Base-by-base conservation (phyloP, 1,284 basidiomycete genomes). In the Cutaneotrichosporon mucoides region DNA sequence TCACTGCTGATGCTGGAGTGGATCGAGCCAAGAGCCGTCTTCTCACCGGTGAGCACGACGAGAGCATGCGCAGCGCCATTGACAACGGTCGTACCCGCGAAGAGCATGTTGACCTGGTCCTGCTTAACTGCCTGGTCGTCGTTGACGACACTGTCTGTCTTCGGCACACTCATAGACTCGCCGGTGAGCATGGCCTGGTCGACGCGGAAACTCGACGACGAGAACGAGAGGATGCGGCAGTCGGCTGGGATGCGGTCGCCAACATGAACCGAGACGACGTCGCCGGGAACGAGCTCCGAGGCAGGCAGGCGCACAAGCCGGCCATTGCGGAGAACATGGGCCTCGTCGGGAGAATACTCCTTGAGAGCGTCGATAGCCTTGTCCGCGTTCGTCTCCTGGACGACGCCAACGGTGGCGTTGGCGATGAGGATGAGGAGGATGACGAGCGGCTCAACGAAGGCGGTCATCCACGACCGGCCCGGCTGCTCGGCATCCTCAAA, bases 101-200 rank as follows among this genome's bases (percentile, higher is more conserved):
- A 96, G 12, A 96, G 80, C 78, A 94, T 95, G 77, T 96, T 97
- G 61, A 83, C 86, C 92, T 92, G 92, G 71, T 96, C 93, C 77
- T 96, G 93, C 79, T 95, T 94, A 61, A 96, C 94, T 3, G 92
- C 93, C 60, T 81, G 82, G 42, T 75, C 62, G 69, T 93, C 90
- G 6, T 81, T 68, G 42, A 97, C 86, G 11, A 82, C 79, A 12
- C 84, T 84, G 4, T 84, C 73, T 35, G 81, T 84, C 79, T 97
- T 97, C 80, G 86, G 84, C 34, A 96, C 92, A 66, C 89, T 92
- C 66, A 83, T 82, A 71, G 88, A 91, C 79, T 97, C 94, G 40
- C 93, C 94, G 1, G 93, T 97, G 46, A 97, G 84, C 72, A 96
- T 90, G 45, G 93, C 92, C 78, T 97, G 92, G 78, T 97, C 93